These are phyloP conservation scores for Boletus rex-veris DNA, from an alignment of 768 basidiomycete genomes.

Conservation along the genomic window DNA sequence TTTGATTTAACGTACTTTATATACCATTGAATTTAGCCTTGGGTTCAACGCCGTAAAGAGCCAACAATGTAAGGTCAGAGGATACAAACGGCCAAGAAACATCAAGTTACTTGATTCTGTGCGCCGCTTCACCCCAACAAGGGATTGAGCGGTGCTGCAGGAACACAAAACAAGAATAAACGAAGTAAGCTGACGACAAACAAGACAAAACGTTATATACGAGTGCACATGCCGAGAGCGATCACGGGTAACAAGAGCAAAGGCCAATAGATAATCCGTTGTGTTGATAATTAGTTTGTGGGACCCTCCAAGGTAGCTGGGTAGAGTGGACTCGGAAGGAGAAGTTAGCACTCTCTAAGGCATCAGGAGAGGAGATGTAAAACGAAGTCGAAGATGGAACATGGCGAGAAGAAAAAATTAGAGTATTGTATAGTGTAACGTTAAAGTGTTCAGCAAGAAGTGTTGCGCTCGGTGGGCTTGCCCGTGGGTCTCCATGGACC, in stretches of 20 bases:
- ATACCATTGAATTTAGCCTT: conserved; percentile 9
- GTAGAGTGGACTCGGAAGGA: conserved; percentile 17
- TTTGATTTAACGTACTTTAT: conserved; percentile 3
- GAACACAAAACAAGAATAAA: conserved; percentile 33
- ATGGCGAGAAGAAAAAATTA: conserved; percentile 13
- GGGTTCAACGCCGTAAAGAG: not conserved
- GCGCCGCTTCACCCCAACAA: conserved; percentile 3
- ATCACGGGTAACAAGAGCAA: conserved; percentile 35
- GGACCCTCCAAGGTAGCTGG: conserved; percentile 14
- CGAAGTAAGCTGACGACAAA: conserved; percentile 24
- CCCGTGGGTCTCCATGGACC: conserved; percentile 27
- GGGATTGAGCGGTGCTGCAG: conserved; percentile 3
- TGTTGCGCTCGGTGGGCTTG: conserved; percentile 17
- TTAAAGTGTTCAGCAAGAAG: conserved; percentile 17
- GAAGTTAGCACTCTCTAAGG: conserved; percentile 14
- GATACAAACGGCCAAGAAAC: conserved; percentile 13
- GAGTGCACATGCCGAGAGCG: conserved; percentile 37
- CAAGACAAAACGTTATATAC: conserved; percentile 35
- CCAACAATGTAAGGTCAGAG: not conserved
- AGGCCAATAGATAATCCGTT: conserved; percentile 32
- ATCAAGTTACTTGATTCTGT: conserved; percentile 4
- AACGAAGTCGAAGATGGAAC: conserved; percentile 21
- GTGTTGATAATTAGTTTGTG: conserved; percentile 27
- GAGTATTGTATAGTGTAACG: conserved; percentile 1
- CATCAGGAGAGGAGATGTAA: conserved; percentile 15